Evolutionary conservation across 192 early-diverging fungal species (phyloP), one percentile per base, ranked within the genome.

Genomic region (Podila horticola): DNA sequence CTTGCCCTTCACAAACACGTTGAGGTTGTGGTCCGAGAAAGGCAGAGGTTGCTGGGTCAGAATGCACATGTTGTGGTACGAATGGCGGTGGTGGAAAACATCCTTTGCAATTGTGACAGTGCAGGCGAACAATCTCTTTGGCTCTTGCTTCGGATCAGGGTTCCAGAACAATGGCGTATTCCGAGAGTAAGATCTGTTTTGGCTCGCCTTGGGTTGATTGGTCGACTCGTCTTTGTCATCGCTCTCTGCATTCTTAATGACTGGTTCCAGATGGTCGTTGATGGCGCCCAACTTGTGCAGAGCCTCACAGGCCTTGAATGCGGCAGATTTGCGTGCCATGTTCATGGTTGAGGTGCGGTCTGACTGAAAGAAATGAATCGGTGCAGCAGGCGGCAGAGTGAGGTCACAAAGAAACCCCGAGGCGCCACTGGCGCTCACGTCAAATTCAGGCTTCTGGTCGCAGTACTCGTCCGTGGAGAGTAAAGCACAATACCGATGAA

Each of bases 231-330:
- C 79, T 51, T 72, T 38, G 15, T 62, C 28, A 6, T 75, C 74
- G 11, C 81, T 66, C 6, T 30, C 36, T 19, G 45, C 64, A 2
- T 85, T 70, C 31, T 20, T 15, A 11, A 85, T 34, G 15, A 88
- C 67, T 0, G 96, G 95, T 10, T 88, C 52, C 15, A 98, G 84
- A 48, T 91, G 81, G 52, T 97, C 92, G 68, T 94, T 88, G n/a
- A 98, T 84, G 3, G 88, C 92, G 2, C 90, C 90, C 0, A 85
- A 63, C 24, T 83, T 69, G 72, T 96, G 92, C 13, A 98, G 86
- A 69, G 87, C 70, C 63, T 91, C 90, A 50, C 95, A 91, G 0
- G 91, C 84, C 34, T 94, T 89, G 49, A 94, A 89, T 0, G 94
- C 91, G 0, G 89, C 90, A 3, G 87, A 69, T 59, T 92, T 91